A percentile compares a stretch with the other conserved stretches of the same genome.
These are phyloP conservation scores for Salvia splendens DNA, from an alignment of 257 asterid genomes.

Conservation along the genomic window DNA sequence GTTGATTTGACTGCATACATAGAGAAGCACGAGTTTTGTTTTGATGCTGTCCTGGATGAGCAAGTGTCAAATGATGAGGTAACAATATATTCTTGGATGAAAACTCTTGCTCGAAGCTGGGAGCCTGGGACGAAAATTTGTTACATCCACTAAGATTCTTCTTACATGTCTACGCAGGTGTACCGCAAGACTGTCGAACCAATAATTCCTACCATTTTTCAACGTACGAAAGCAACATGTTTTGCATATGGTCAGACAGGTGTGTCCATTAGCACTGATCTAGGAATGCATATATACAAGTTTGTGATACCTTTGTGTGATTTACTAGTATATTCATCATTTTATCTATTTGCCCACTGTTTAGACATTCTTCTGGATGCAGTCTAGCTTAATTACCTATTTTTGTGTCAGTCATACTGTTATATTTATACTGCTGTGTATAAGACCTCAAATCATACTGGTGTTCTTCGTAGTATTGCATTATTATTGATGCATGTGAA, in stretches of 20 bases:
- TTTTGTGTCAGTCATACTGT: slow-evolving; percentile 1
- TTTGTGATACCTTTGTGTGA: background rate
- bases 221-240: slow-evolving; percentile 95
- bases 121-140: background rate
- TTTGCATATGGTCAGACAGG: slow-evolving; percentile 99
- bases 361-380: slow-evolving; percentile 13
- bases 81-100: slow-evolving; percentile 39
- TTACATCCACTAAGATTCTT: slow-evolving; percentile 32
- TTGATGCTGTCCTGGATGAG: slow-evolving; percentile 96
- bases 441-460: background rate
- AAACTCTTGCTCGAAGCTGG: background rate
- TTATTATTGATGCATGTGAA: background rate
- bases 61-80: slow-evolving; percentile 96
- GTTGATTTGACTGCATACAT: slow-evolving; percentile 98
- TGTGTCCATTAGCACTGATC: slow-evolving; percentile 28
- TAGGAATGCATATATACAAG: slow-evolving; percentile 6
- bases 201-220: slow-evolving; percentile 89
- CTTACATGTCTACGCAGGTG: slow-evolving; percentile 54
- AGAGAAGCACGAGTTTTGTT: slow-evolving; percentile 95
- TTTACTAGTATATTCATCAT: background rate
- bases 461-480: slow-evolving; percentile 11
- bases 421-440: background rate
- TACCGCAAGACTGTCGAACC: slow-evolving; percentile 93
- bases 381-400: background rate
- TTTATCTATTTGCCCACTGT: background rate